A percentile compares a stretch with the other conserved stretches of the same genome.
phyloP scores from a whole-genome alignment of 2,329 filamentous ascomycete species.

The Fusarium goolgardi region DNA sequence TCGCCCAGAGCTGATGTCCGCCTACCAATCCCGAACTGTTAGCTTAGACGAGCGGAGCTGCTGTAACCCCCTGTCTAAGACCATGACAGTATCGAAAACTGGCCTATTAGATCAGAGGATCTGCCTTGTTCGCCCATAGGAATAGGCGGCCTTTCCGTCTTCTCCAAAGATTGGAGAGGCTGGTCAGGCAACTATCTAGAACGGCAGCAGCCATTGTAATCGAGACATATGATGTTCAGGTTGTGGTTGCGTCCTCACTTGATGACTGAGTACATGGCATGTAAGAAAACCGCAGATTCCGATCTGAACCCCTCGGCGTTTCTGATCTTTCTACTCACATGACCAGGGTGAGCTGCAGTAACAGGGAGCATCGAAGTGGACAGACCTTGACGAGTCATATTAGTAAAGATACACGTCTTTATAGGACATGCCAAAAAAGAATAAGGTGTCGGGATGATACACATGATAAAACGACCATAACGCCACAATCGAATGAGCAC shows the following conservation, averaged over 20 bases:
- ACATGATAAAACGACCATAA: background rate
- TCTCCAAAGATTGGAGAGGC: slow-evolving; percentile 2
- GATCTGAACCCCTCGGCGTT: background rate
- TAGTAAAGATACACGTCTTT: background rate
- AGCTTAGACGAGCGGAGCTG: slow-evolving; percentile 5
- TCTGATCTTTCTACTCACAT: slow-evolving; percentile 37
- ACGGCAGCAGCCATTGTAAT: background rate
- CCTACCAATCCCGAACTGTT: background rate
- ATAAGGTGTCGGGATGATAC: background rate
- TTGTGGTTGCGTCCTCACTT: background rate
- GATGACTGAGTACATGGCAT: background rate
- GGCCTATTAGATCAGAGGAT: slow-evolving; percentile 14
- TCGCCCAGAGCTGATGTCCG: slow-evolving; percentile 17
- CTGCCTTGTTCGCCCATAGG: background rate
- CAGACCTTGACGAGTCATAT: slow-evolving; percentile 5
- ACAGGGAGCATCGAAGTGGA: slow-evolving; percentile 4
- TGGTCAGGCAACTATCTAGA: background rate
- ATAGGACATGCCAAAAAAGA: background rate
- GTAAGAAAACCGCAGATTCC: background rate
- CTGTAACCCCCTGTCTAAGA: slow-evolving; percentile 15
- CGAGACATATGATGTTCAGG: background rate
- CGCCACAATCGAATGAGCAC: background rate
- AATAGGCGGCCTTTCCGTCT: background rate
- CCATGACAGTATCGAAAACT: slow-evolving; percentile 2
- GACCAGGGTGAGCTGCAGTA: slow-evolving; percentile 39